phyloP scores from a whole-genome alignment of 2,329 filamentous ascomycete species.

The Aspergillus persii region DNA sequence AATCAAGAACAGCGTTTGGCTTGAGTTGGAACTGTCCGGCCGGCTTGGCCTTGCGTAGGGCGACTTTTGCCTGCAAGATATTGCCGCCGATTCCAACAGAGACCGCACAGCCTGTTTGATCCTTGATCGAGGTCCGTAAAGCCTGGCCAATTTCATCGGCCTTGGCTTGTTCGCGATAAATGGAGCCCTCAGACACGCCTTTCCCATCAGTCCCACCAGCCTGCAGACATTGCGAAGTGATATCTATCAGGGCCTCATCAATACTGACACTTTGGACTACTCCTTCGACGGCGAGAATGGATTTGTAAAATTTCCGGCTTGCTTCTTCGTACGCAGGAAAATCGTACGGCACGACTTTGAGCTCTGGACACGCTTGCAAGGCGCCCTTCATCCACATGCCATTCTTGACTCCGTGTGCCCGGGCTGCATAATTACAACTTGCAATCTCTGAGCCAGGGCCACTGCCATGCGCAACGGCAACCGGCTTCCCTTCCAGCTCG shows the following conservation, averaged over 20 bases:
- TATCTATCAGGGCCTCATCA: conserved; percentile 88
- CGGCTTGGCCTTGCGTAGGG: conserved; percentile 86
- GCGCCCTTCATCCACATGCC: conserved; percentile 99
- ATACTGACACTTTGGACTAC: conserved; percentile 94
- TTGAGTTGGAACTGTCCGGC: conserved; percentile 88
- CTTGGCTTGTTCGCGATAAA: conserved; percentile 74
- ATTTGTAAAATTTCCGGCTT: conserved; percentile 82
- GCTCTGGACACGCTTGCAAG: conserved; percentile 73
- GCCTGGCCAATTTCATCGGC: conserved; percentile 68
- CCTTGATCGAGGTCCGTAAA: conserved; percentile 69
- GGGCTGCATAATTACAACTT: conserved; percentile 92
- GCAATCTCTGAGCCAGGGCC: conserved; percentile 91
- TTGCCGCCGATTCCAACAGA: conserved; percentile 92
- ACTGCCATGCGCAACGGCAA: conserved; percentile 82
- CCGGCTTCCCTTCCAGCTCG: conserved; percentile 72
- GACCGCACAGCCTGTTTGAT: conserved; percentile 77
- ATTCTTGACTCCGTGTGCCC: conserved; percentile 84
- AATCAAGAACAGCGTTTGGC: conserved; percentile 72
- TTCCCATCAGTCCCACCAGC: conserved; percentile 65
- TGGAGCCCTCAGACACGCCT: conserved; percentile 63
- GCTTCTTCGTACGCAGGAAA: conserved; percentile 93
- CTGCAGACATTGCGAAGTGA: conserved; percentile 67
- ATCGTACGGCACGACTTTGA: conserved; percentile 92
- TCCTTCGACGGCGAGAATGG: conserved; percentile 74
- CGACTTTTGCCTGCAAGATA: conserved; percentile 86